phyloP scores from a whole-genome alignment of 805 yeast species.

The Zygoascus flipseniorum region DNA sequence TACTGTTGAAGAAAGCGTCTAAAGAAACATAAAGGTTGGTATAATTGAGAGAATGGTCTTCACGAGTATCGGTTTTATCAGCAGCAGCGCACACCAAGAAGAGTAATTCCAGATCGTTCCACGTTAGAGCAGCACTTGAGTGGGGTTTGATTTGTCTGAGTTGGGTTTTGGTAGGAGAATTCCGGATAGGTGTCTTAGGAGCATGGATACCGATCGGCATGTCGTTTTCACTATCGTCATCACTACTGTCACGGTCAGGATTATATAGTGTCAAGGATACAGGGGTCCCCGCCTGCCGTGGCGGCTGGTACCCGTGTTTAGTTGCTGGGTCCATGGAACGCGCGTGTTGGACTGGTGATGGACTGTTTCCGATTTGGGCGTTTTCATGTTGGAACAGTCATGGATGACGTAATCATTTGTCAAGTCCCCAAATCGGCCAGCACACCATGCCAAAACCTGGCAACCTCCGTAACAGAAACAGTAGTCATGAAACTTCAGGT shows the following conservation, averaged over 20 bases:
- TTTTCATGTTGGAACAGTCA: not conserved
- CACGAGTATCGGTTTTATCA: conserved; percentile 5
- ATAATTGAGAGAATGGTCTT: conserved; percentile 6
- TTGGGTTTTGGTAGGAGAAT: not conserved
- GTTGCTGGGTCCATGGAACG: not conserved
- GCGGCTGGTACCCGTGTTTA: not conserved
- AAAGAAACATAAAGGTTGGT: conserved; percentile 11
- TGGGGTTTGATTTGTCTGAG: not conserved
- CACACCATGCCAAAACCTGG: not conserved
- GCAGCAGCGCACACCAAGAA: conserved; percentile 13
- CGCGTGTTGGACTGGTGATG: not conserved
- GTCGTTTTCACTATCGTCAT: conserved; percentile 3
- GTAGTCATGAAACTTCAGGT: not conserved
- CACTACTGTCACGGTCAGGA: conserved; percentile 6
- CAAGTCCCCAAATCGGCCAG: not conserved
- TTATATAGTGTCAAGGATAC: conserved; percentile 6
- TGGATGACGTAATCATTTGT: no score
- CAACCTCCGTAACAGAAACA: not conserved
- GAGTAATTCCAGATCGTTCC: conserved; percentile 12
- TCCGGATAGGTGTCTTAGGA: not conserved
- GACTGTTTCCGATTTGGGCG: not conserved
- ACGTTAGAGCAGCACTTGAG: not conserved
- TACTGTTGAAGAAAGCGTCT: conserved; percentile 8
- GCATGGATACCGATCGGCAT: not conserved
- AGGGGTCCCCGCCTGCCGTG: not conserved